Evolutionary conservation across 805 yeast genomes (phyloP), one percentile per base, ranked within the genome.

Genomic region (Kluyveromyces lactis): DNA sequence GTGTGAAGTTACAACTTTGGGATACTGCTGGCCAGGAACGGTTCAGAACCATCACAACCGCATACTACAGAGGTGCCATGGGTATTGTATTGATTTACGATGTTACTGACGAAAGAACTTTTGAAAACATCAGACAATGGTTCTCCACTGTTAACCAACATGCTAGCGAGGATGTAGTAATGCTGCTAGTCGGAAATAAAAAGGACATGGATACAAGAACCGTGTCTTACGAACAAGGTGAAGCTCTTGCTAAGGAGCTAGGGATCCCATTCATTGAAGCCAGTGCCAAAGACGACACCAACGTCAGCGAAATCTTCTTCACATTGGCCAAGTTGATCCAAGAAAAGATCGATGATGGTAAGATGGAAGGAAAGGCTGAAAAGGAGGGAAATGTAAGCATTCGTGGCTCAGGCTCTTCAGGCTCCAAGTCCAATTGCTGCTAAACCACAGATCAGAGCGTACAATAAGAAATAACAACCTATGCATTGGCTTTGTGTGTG

Each of bases 1-100:
- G 82, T 49, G 84, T 92, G 64, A 92, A 92, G 67, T 74, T 90
- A 59, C 98, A 92, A 64, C 84, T 90, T 32, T 83, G 96, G 96
- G 96, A 87, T 61, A 87, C 96, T 30, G 96, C 96, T 1, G 96
- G 96, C n/a, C 96, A 87, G 67, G 96, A 87, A 62, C 73, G 96
- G 56, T 87, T 87, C 68, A 77, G 95, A 67, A 86, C 95, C 31
- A 87, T 87, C 66, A 89, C 92, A 36, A 82, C 92, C n/a, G 90
- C 94, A 1, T 84, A 84, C 64, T 84, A 84, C 64, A 77, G 94
- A 63, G 94, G 94, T 42, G 92, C 94, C 42, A 80, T 81, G 79
- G 94, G 94, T 47, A 83, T 84, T 53, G 79, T 83, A 37, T 72
- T 84, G 54, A 87, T 84, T 27, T 84, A 83, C 59, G 94, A 84